Base-by-base conservation (phyloP, 2,329 filamentous ascomycete genomes). In the Verticillium nonalfalfae region DNA sequence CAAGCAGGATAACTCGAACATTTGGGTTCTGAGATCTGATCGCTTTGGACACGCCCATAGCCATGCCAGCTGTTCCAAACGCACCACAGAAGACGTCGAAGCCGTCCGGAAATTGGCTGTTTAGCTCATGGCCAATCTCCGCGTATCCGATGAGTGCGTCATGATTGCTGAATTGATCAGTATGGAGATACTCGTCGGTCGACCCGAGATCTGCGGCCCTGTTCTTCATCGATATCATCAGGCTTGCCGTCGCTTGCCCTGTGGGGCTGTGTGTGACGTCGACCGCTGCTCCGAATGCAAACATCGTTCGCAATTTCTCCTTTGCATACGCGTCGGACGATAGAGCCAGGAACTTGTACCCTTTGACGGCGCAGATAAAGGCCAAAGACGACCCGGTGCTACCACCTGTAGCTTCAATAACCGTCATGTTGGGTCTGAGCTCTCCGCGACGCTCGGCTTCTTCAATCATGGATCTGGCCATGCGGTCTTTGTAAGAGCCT, bases 321-420 rank as follows among this genome's bases (percentile, higher is more conserved):
- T 40, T 33, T 7, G 63, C 60, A 13, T 10, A 36, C 9, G 35
- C 35, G 13, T 63, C 50, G 9, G 61, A 63, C 26, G 58, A 52
- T 57, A 65, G 36, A 7, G 57, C 59, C 10, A 34, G 54, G 18
- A 65, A 63, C 5, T 66, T 67, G 52, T 71, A 72, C 6, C 66
- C 64, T 45, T 68, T 69, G 18, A 70, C 65, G 1, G 68, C 62
- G 35, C 63, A 65, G 18, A 63, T 58, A 35, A 39, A 66, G 18
- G 59, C 59, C 4, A 65, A 58, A 7, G 61, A 65, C 2, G 60
- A 61, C 7, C 63, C 63, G 10, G 63, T 65, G 50, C 62, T 65
- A 33, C 62, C 61, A 7, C 63, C 62, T 2, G 63, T 65, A 31
- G 62, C 62, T 26, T 65, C 63, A 40, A 65, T 58, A 7, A 62